Conservation (phyloP, 1,139 yeast species). For the Pichia sp. region DNA sequence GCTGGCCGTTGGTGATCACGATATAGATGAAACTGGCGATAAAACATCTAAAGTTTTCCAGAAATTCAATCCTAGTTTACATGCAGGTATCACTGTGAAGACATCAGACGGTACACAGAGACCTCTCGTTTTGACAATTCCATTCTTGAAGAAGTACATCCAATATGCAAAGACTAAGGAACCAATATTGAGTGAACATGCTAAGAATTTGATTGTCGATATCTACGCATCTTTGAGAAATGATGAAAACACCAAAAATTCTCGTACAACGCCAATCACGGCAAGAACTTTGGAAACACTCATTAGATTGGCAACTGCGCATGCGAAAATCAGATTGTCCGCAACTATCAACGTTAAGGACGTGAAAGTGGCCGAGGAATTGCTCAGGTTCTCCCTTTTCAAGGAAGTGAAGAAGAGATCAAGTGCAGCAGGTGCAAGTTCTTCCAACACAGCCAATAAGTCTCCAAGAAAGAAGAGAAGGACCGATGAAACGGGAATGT, state of each 20-base stretch:
- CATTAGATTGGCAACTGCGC: slow-evolving; percentile 94
- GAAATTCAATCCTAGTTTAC: slow-evolving; percentile 74
- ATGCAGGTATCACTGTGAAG: slow-evolving; percentile 58
- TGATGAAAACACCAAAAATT: slow-evolving; percentile 66
- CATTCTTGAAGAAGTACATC: slow-evolving; percentile 84
- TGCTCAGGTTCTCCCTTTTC: slow-evolving; percentile 80
- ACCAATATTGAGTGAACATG: slow-evolving; percentile 74
- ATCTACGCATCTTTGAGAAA: slow-evolving; percentile 80
- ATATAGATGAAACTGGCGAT: slow-evolving; percentile 10
- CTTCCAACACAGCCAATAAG: slow-evolving; percentile 7
- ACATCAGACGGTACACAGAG: slow-evolving; percentile 28
- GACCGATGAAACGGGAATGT: slow-evolving; percentile 11
- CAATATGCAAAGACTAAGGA: slow-evolving; percentile 91
- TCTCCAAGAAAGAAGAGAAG: slow-evolving; percentile 26
- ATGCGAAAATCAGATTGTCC: slow-evolving; percentile 88
- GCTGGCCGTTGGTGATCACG: slow-evolving; percentile 67
- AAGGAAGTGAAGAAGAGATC: slow-evolving; percentile 47
- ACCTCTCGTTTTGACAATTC: slow-evolving; percentile 67
- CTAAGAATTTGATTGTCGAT: slow-evolving; percentile 74
- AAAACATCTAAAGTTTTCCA: slow-evolving; percentile 11
- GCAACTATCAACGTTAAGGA: slow-evolving; percentile 67
- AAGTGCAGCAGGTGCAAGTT: too few species aligned
- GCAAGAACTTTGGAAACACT: slow-evolving; percentile 97
- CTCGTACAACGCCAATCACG: slow-evolving; percentile 91
- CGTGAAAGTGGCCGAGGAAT: slow-evolving; percentile 79